phyloP scores from a whole-genome alignment of 768 basidiomycete genomes.

The Russula emetica region DNA sequence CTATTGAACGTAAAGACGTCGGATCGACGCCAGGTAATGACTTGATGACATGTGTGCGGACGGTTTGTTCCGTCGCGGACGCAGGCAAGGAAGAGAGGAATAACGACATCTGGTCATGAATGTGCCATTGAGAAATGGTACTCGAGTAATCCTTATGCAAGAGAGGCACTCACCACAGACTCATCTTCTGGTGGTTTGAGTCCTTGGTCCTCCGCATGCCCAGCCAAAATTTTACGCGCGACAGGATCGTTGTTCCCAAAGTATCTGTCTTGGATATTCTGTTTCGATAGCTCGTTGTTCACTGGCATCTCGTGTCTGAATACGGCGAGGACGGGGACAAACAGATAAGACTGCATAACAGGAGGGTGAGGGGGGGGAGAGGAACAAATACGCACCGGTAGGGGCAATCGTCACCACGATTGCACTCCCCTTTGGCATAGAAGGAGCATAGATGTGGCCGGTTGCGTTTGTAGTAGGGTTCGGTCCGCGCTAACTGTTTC shows the following conservation, averaged over 20 bases:
- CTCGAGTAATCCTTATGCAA: background rate
- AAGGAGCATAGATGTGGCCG: constrained; percentile 92
- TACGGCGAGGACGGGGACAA: background rate
- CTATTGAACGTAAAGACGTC: constrained; percentile 71
- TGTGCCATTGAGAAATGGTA: constrained; percentile 21
- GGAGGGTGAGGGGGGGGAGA: background rate
- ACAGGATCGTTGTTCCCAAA: constrained; percentile 93
- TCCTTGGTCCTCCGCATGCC: constrained; percentile 77
- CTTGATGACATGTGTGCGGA: constrained; percentile 67
- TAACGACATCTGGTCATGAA: constrained; percentile 62
- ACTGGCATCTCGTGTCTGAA: constrained; percentile 82
- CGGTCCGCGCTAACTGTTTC: constrained; percentile 88
- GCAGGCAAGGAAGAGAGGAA: constrained; percentile 75
- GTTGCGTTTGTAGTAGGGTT: constrained; percentile 97
- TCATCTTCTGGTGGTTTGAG: constrained; percentile 86
- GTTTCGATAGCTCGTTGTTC: constrained; percentile 78
- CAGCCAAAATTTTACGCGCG: constrained; percentile 79
- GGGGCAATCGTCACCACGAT: constrained; percentile 86
- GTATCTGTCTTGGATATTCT: constrained; percentile 93
- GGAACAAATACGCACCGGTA: constrained; percentile 52
- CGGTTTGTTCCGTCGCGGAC: constrained; percentile 62
- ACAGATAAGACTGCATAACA: background rate
- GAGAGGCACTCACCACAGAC: constrained; percentile 60
- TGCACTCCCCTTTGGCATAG: constrained; percentile 94
- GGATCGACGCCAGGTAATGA: constrained; percentile 63